phyloP scores from a whole-genome alignment of 176 grass and related monocot genomes.

The Oryza meridionalis region DNA sequence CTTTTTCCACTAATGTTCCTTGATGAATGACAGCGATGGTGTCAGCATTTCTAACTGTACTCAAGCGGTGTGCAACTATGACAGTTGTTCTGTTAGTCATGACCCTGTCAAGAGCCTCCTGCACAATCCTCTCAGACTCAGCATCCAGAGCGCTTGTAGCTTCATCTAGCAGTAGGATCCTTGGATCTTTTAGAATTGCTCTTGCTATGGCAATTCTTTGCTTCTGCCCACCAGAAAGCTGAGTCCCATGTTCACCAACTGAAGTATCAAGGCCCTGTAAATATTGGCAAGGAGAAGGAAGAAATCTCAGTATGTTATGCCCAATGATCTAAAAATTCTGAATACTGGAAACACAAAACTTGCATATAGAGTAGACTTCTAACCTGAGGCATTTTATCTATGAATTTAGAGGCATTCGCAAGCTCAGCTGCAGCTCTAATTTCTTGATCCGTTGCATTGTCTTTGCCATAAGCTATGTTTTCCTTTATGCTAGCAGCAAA shows the following conservation, averaged over 20 bases:
- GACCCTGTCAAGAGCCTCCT: conserved; percentile 87
- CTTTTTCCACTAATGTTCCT: conserved; percentile 81
- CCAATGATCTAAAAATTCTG: background rate
- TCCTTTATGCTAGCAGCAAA: conserved; percentile 81
- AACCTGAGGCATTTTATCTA: conserved; percentile 97
- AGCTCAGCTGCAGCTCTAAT: conserved; percentile 93
- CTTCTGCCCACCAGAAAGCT: conserved; percentile 91
- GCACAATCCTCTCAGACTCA: conserved; percentile 81
- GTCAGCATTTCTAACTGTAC: conserved; percentile 83
- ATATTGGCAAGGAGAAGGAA: conserved; percentile 11
- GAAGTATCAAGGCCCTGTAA: conserved; percentile 81
- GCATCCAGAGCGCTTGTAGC: conserved; percentile 91
- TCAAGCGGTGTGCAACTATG: conserved; percentile 86
- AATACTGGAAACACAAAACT: conserved; percentile 11
- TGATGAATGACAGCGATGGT: conserved; percentile 81
- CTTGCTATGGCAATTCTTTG: conserved; percentile 96
- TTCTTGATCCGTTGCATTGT: conserved; percentile 65
- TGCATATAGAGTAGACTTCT: conserved; percentile 17
- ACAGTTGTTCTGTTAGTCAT: conserved; percentile 84
- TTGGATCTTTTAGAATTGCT: conserved; percentile 91
- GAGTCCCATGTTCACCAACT: conserved; percentile 84
- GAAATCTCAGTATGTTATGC: conserved; percentile 13
- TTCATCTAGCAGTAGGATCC: conserved; percentile 88
- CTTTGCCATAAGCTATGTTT: conserved; percentile 89
- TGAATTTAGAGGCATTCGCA: conserved; percentile 90